Percentiles rank a stretch among this genome's conserved stretches.
phyloP scores from a whole-genome alignment of 31 red algal genomes.

The Odonthalia washingtoniensis region DNA sequence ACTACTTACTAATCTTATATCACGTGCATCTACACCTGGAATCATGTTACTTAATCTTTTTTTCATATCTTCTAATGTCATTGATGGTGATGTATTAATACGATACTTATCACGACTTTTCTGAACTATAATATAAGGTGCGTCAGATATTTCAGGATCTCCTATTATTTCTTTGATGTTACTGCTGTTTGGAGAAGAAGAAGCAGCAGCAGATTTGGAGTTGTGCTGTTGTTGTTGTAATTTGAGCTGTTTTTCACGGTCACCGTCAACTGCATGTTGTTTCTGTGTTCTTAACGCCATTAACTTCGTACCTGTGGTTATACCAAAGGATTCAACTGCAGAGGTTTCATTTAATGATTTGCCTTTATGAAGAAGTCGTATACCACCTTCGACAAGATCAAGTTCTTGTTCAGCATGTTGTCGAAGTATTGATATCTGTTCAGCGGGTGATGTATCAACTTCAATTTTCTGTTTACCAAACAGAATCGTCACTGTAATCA shows the following conservation, averaged over 20 bases:
- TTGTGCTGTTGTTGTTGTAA: not conserved
- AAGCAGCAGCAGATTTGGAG: not conserved
- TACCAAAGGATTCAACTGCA: not conserved
- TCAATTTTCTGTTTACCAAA: no score
- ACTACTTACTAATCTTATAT: constrained; percentile 32
- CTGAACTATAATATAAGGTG: constrained; percentile 8
- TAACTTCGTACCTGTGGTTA: constrained; percentile 8
- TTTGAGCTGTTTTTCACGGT: not conserved
- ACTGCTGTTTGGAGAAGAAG: not conserved
- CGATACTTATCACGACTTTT: constrained; percentile 18
- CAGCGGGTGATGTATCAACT: no score
- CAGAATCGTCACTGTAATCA: no score
- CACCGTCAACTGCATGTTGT: not conserved
- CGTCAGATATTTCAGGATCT: not conserved
- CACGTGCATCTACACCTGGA: not conserved
- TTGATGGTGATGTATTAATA: constrained; percentile 27
- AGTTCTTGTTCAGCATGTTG: constrained; percentile 8
- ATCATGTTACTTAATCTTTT: not conserved
- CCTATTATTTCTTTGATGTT: not conserved
- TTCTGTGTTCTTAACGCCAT: constrained; percentile 23
- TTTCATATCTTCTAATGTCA: constrained; percentile 20
- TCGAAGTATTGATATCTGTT: no score
- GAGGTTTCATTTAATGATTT: not conserved
- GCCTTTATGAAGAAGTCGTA: constrained; percentile 32
- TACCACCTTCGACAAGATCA: not conserved